A percentile compares a stretch with the other conserved stretches of the same genome.
Conservation (phyloP, 169 alveolate species). For the Hepatocystis sp. region DNA sequence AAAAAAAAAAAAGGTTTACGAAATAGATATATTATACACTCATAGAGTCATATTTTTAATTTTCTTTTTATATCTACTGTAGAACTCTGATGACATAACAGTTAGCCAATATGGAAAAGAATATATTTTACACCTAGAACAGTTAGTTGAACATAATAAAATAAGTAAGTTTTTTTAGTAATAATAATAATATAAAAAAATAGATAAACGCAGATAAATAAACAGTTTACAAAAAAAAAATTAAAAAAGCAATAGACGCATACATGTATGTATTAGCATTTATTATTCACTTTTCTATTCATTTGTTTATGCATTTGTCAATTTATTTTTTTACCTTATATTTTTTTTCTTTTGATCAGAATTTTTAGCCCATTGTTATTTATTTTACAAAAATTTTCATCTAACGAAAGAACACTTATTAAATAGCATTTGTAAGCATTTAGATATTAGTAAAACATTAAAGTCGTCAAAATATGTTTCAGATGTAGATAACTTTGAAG, state of each 20-base stretch:
- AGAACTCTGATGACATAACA: slow-evolving; percentile 46
- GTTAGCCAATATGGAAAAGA: slow-evolving; percentile 64
- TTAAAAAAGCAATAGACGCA: too few relatives aligned
- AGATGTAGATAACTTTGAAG: slow-evolving; percentile 60
- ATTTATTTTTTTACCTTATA: not conserved
- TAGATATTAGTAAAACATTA: slow-evolving; percentile 36
- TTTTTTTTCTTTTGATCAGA: not conserved
- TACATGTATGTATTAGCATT: too few relatives aligned
- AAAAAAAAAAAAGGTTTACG: too few relatives aligned
- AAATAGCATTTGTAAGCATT: slow-evolving; percentile 62
- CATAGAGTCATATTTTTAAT: not conserved
- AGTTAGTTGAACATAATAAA: slow-evolving; percentile 33
- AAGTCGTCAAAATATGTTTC: slow-evolving; percentile 61
- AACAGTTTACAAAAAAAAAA: too few relatives aligned
- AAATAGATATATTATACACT: too few relatives aligned
- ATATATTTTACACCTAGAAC: slow-evolving; percentile 50
- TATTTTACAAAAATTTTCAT: slow-evolving; percentile 60
- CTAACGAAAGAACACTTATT: slow-evolving; percentile 51
- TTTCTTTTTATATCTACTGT: not conserved
- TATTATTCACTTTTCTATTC: too few relatives aligned
- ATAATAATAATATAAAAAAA: slow-evolving; percentile 3
- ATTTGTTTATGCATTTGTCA: not conserved
- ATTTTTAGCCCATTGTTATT: slow-evolving; percentile 56
- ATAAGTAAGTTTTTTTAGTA: slow-evolving; percentile 67
- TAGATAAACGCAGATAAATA: not conserved